Evolutionary conservation across 2,329 filamentous ascomycete species (phyloP).

Genomic region (Penicillium concentricum): DNA sequence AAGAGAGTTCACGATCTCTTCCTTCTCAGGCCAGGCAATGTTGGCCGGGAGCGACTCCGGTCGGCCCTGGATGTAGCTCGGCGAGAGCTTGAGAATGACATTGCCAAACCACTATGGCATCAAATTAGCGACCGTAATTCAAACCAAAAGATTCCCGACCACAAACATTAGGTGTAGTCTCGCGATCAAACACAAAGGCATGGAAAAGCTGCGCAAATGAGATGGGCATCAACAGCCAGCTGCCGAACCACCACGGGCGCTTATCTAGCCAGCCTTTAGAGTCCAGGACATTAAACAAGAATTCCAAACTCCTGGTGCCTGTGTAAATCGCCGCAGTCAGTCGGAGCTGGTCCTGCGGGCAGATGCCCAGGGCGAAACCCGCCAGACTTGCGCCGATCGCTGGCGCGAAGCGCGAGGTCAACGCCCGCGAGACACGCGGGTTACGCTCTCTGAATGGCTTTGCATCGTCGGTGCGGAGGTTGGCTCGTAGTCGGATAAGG

Average conservation of each 20-base stretch:
- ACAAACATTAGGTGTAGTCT: slow-evolving; percentile 65
- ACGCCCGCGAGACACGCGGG: slow-evolving; percentile 67
- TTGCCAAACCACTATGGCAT: slow-evolving; percentile 54
- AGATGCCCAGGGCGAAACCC: slow-evolving; percentile 77
- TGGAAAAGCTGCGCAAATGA: slow-evolving; percentile 75
- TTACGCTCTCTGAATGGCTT: slow-evolving; percentile 80
- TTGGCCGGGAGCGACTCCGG: slow-evolving; percentile 66
- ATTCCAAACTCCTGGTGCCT: slow-evolving; percentile 79
- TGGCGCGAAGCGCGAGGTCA: slow-evolving; percentile 82
- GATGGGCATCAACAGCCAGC: slow-evolving; percentile 76
- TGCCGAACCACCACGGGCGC: slow-evolving; percentile 80
- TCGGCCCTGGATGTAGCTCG: slow-evolving; percentile 72
- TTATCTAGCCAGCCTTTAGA: slow-evolving; percentile 66
- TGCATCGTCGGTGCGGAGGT: slow-evolving; percentile 76
- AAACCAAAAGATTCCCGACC: slow-evolving; percentile 19
- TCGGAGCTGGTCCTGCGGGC: slow-evolving; percentile 68
- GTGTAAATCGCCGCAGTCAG: slow-evolving; percentile 79
- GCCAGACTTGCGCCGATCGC: slow-evolving; percentile 88
- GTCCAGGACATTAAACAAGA: slow-evolving; percentile 79
- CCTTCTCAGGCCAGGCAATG: slow-evolving; percentile 71
- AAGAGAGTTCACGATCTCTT: slow-evolving; percentile 76
- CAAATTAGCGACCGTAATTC: background rate
- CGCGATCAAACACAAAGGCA: slow-evolving; percentile 72
- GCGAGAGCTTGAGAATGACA: slow-evolving; percentile 69
- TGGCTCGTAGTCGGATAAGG: slow-evolving; percentile 73